Conservation (phyloP, 495 filamentous ascomycete species). For the Emericellopsis terricola region DNA sequence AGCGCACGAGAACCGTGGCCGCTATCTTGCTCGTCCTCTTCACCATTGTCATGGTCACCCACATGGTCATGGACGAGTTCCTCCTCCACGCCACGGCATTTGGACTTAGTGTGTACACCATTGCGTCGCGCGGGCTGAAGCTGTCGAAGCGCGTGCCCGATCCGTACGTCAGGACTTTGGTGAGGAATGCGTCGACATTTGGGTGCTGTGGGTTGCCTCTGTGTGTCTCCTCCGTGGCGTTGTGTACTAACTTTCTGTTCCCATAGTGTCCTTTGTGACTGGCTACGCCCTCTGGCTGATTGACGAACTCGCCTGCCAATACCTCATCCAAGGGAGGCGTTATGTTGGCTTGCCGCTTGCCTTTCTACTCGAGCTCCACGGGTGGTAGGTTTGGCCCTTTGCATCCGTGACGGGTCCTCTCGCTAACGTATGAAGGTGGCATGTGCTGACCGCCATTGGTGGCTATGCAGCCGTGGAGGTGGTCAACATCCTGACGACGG, state of each 20-base stretch:
- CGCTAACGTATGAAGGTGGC: constrained; percentile 19
- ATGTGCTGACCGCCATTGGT: constrained; percentile 32
- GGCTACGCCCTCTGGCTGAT: constrained; percentile 33
- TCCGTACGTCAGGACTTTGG: neutral
- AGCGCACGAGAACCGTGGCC: neutral
- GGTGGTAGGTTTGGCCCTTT: constrained; percentile 19
- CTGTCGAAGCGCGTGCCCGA: neutral
- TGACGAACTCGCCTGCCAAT: constrained; percentile 23
- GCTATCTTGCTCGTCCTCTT: constrained; percentile 1
- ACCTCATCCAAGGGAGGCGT: constrained; percentile 16
- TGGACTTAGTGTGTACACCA: neutral
- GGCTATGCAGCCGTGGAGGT: constrained; percentile 6
- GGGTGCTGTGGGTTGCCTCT: neutral
- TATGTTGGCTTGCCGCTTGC: constrained; percentile 30
- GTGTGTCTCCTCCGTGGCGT: neutral
- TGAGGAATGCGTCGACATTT: neutral
- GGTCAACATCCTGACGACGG: neutral
- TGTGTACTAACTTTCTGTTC: constrained; percentile 3
- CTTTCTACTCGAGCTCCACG: constrained; percentile 37
- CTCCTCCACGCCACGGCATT: constrained; percentile 3
- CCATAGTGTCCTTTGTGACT: constrained; percentile 8
- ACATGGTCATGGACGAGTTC: constrained; percentile 4
- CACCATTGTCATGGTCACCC: constrained; percentile 3
- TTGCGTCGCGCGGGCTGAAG: neutral
- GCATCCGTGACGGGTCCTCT: neutral